phyloP scores from a whole-genome alignment of 768 basidiomycete genomes.

The Leccinum barrowsii region DNA sequence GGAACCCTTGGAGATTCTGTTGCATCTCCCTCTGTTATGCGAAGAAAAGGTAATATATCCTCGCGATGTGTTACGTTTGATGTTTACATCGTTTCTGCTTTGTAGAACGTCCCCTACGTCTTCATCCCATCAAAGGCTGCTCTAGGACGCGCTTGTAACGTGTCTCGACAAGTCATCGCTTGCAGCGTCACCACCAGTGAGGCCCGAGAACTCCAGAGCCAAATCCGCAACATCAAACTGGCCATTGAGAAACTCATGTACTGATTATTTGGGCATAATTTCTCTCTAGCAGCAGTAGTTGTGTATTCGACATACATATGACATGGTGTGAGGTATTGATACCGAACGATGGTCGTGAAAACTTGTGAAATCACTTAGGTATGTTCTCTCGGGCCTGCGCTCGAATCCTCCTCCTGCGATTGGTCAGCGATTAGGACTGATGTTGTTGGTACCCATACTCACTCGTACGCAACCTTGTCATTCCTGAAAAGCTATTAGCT shows the following conservation, averaged over 20 bases:
- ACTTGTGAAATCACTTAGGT: slow-evolving; percentile 55
- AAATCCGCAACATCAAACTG: slow-evolving; percentile 83
- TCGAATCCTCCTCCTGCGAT: slow-evolving; percentile 66
- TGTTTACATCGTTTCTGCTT: slow-evolving; percentile 1
- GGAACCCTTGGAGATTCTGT: slow-evolving; percentile 94
- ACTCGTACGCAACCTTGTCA: slow-evolving; percentile 93
- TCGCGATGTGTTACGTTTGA: background rate
- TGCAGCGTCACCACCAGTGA: slow-evolving; percentile 97
- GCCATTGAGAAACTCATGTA: slow-evolving; percentile 69
- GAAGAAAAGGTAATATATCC: slow-evolving; percentile 81
- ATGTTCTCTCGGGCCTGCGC: slow-evolving; percentile 87
- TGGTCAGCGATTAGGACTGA: background rate
- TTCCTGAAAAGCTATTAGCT: slow-evolving; percentile 52
- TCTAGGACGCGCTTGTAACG: slow-evolving; percentile 93
- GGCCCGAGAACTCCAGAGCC: slow-evolving; percentile 82
- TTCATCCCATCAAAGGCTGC: slow-evolving; percentile 96
- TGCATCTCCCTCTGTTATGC: slow-evolving; percentile 95
- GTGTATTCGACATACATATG: slow-evolving; percentile 11
- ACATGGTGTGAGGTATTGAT: slow-evolving; percentile 4
- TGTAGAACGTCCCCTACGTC: slow-evolving; percentile 93
- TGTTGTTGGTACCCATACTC: slow-evolving; percentile 27
- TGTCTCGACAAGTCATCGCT: slow-evolving; percentile 91
- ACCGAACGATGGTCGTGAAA: background rate
- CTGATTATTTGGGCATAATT: slow-evolving; percentile 20
- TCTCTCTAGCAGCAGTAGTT: slow-evolving; percentile 4